Base-by-base conservation (phyloP, 108 stramenopile genomes). In the Stephanodiscus minutulus region DNA sequence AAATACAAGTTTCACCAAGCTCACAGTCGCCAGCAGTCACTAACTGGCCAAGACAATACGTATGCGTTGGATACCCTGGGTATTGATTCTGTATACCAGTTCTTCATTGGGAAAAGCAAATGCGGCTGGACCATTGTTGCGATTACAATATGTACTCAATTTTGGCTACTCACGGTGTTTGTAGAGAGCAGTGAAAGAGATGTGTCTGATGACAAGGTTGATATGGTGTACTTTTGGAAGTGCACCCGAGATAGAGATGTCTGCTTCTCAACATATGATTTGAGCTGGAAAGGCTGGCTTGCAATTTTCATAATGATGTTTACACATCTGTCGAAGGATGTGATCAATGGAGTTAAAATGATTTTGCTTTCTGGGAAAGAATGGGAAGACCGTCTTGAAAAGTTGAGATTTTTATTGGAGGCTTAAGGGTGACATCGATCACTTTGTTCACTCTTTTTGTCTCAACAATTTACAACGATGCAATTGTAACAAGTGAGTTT, bases 261-360 rank as follows among this genome's bases (percentile, higher is more conserved):
- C 15, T 50, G 66, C 46, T 18, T 13, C 20, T 18, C 31, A 5
- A 66, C 48, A 7, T 10, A 11, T 2, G 50, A 53, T 33, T 28
- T 49, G 5, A 20, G 52, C 36, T 66, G 43, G 24, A 24, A 22
- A 47, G 66, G 66, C 2, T 66, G 66, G 66, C 18, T 31, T 25
- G 46, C 53, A 13, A 52, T 66, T 66, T 47, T 29, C 12, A 50
- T 66, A 20, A 29, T 66, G 33, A 66, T 66, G 66, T 24, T 52
- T 10, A 17, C 66, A 18, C 50, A 66, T 35, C 28, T 53, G n/a
- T 35, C 53, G 50, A 53, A 27, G 28, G 66, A 66, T 54, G 18
- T 66, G 5, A 24, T 66, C 5, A 66, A 66, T 52, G 66, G 66
- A 8, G 27, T 48, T 52, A 66, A 53, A 31, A 22, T 66, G 25